Base-by-base conservation (phyloP, 2,329 filamentous ascomycete genomes). In the Podosphaera xanthii region DNA sequence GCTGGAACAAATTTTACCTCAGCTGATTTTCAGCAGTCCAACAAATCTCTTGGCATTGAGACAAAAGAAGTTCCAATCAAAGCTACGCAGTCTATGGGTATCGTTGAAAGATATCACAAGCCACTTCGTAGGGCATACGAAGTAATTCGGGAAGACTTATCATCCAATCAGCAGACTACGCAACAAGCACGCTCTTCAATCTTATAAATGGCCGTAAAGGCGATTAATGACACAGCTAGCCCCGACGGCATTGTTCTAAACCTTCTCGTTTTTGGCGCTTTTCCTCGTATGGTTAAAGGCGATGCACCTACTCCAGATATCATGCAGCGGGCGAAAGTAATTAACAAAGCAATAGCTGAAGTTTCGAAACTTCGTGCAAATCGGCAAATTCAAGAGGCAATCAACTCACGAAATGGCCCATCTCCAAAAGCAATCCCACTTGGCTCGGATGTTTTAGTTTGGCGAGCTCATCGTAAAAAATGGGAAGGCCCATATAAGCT, bases 321-420 rank as follows among this genome's bases (percentile, higher is more conserved):
- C 33, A 42, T 8, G 6, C 52, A 59, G 35, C 5, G 59, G 30
- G 52, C 60, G 40, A 48, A 34, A 8, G 52, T 58, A 8, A 36
- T 60, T 12, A 58, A 59, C 22, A 62, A 61, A 36, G 59, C 58
- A n/a, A 61, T 60, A 46, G 54, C 46, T 4, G 59, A 62, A 50
- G 38, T 62, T 14, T n/a, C 48, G 3, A 62, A 60, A 31, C 31
- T 60, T 10, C 57, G 40, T 9, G 50, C 53, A n/a, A 35, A 55
- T n/a, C 31, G 52, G 30, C 30, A 62, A 31, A n/a, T 60, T 35
- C 8, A 52, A 14, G 57, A 60, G 14, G 58, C 58, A 2, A 12
- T 62, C 0, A 50, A 50, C 49, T 58, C 33, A 12, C 3, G 53
- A 7, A 62, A 62, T 48, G 50, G 59, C 12, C 54, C 57, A 3